A percentile compares a stretch with the other conserved stretches of the same genome.
Conservation (phyloP, 108 stramenopile species). For the Pseudonitzschia multiseries region DNA sequence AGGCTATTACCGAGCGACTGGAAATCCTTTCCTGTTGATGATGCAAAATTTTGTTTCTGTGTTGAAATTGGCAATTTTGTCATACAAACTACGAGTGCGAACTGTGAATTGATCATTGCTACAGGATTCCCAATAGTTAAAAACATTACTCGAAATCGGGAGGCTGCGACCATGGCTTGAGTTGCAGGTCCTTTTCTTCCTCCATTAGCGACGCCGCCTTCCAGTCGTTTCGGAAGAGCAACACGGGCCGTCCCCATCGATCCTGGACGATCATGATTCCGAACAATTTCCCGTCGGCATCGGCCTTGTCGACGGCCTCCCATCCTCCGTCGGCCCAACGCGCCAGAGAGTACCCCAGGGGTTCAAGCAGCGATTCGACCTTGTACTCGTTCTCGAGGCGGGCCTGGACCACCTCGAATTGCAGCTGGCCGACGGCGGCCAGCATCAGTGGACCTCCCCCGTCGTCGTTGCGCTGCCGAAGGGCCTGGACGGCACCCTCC, state of each 20-base stretch:
- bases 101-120: no score
- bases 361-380: slow-evolving; percentile 86
- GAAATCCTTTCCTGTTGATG: no score
- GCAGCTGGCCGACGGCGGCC: slow-evolving; percentile 94
- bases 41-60: no score
- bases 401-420: slow-evolving; percentile 94
- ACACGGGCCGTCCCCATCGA: slow-evolving; percentile 87
- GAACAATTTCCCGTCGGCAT: slow-evolving; percentile 87
- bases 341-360: slow-evolving; percentile 84
- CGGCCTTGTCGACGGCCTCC: slow-evolving; percentile 92
- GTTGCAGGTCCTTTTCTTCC: slow-evolving; percentile 71
- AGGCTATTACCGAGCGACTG: no score
- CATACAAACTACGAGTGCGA: no score
- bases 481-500: slow-evolving; percentile 93
- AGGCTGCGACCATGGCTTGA: slow-evolving; percentile 75
- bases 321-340: slow-evolving; percentile 93
- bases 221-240: slow-evolving; percentile 95
- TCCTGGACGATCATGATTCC: slow-evolving; percentile 92
- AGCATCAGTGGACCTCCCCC: slow-evolving; percentile 91
- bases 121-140: no score
- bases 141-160: slow-evolving; percentile 62
- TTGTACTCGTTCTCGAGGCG: slow-evolving; percentile 89
- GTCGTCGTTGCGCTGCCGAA: slow-evolving; percentile 91
- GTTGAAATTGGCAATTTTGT: no score
- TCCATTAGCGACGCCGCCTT: slow-evolving; percentile 83